Evolutionary conservation across 306 rosid species (phyloP), one percentile per base, ranked within the genome.

Genomic region (Trichosanthes truncata): DNA sequence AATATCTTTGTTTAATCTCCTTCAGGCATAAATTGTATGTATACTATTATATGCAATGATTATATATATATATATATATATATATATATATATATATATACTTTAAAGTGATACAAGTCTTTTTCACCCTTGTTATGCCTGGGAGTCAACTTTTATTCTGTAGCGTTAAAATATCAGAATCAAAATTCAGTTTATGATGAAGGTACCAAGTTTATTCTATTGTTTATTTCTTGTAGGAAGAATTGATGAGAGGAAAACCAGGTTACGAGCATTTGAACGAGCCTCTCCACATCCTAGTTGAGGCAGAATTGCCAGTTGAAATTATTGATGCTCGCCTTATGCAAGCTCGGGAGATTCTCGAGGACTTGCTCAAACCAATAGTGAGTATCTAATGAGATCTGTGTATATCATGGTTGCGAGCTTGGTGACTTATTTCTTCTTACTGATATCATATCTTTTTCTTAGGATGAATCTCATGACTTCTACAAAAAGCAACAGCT

Each of bases 401-500:
- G 33, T 18, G 15, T 52, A 29, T 9, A 33, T 29, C 29, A 17
- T 9, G 63, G 25, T 74, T 9, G 14, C 7, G 0, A 8, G 61
- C 48, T 18, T 5, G n/a, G 18, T 26, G 23, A 31, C 78, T 52
- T 52, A 33, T 17, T 74, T 12, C 25, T 7, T 26, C 61, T 29
- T 74, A 49, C 59, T 49, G 46, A 74, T 9, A 18, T 74, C 8
- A 49, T 49, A 29, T 74, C 21, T 1, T 51, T 11, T 41, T 69
- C 9, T 21, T 59, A 95, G 99, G 99, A 93, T 21, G 97, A 95
- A 87, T 84, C 97, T 79, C 99, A 93, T 33, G 99, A 96, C 87
- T 93, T 93, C 89, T 96, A 91, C 90, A 96, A 96, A 87, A 91
- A 96, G 82, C 98, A 96, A 87, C 99, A 96, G 84, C 96, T 96